Evolutionary conservation across 257 asterid species (phyloP), one percentile per base, ranked within the genome.

Genomic region (Ehretia macrophylla): DNA sequence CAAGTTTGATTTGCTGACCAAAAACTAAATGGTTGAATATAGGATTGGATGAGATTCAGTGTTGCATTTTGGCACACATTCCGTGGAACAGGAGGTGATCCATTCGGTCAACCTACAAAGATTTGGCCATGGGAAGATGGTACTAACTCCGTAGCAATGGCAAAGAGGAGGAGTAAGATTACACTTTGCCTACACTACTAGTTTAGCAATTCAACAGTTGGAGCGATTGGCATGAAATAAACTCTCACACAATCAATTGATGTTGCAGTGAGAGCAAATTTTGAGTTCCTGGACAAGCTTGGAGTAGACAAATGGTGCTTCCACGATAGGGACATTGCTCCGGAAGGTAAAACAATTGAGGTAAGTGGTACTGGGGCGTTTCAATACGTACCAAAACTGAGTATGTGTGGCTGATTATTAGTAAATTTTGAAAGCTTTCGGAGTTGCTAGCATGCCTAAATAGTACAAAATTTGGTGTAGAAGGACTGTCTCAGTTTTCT

Each of bases 51-150:
- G 85, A 70, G 97, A 75, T 93, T 93, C 68, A 93, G 99, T 49
- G 77, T 93, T 71, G 99, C 99, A 4, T 93, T 93, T 78, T 93
- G 99, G 99, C 99, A 93, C 68, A 93, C 99, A n/a, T 93, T 93
- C 27, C 97, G 99, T 55, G 96, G 99, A 66, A 86, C 93, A 0
- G 99, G 99, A 20, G 85, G 73, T 8, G 99, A 93, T 64, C 97
- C 96, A 0, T 93, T 93, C 58, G 99, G 99, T 56, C 87, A 96
- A 12, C 86, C 97, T 17, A 93, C 99, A 9, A 93, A 93, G 87
- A n/a, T 52, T 53, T 93, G 99, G 99, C 96, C 99, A 0, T 93
- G 99, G 99, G 99, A 93, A 77, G 99, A 93, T 72, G 97, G 97
- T 72, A 85, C 99, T 17, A 83, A 89, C 73, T 90, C 99, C 21